Evolutionary conservation across 2,329 filamentous ascomycete species (phyloP), one percentile per base, ranked within the genome.

Genomic region (Tolypocladium pustulatum): DNA sequence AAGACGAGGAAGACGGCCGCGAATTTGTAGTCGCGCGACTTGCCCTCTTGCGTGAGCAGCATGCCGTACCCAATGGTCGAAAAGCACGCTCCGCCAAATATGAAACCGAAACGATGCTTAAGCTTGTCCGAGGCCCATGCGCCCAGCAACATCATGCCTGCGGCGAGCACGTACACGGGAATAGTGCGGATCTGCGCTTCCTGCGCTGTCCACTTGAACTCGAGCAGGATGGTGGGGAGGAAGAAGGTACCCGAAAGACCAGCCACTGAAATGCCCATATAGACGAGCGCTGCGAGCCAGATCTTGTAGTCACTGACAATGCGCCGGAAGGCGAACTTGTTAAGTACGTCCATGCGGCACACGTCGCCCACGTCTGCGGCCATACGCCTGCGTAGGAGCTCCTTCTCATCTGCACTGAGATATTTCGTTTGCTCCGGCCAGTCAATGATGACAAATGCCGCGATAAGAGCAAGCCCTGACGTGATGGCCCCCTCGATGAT

Each of bases 1-100:
- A 80, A 78, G 64, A 84, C 70, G 51, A 83, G 73, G 66, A 81
- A 84, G 52, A 83, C 69, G 12, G 81, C 80, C 56, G 81, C 78
- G 68, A 84, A 84, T 56, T 81, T 60, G 69, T 60, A 65, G 54
- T 64, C 63, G 55, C 64, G 61, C 5, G 64, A 63, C 59, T 63
- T 63, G 60, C 59, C 63, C 22, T 58, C 63, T 54, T 67, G 65
- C 34, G 57, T 69, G 0, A 85, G 73, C 32, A 85, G 75, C 41
- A 85, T 76, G 58, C 78, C 74, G 67, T 83, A 86, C 15, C 83
- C 83, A 34, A 79, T 68, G 0, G 77, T 77, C 13, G 79, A 76
- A 56, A 84, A 71, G 27, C 70, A 61, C 55, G 78, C 76, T 12
- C 81, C 81, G 3, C 70, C 64, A 17, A 85, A 73, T 40, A 79